Evolutionary conservation across 345 rosid species (phyloP), one percentile per base, ranked within the genome.

Genomic region (Linum usitatissimum): DNA sequence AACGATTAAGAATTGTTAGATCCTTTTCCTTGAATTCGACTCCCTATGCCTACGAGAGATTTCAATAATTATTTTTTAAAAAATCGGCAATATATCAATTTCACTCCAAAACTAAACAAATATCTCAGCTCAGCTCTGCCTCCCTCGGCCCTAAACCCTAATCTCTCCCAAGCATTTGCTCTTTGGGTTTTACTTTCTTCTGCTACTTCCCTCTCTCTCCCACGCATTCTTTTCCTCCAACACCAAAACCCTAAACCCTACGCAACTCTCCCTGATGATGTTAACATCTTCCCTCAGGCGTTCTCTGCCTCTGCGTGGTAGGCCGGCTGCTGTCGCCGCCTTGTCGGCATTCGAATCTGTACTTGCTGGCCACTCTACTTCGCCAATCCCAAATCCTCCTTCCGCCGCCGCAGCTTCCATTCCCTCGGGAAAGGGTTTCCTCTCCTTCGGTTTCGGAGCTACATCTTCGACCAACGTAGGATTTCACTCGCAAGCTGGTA

Each of bases 401-500:
- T 10, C 51, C 51, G 15, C 51, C 51, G 51, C 15, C 51, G 17
- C 51, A 15, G 51, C 51, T 13, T 45, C 51, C 15, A 10, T 45
- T 45, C 51, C 51, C 4, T 10, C 51, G 15, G 51, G 51, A 45
- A 45, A 9, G 51, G 51, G 51, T 45, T 15, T 45, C 17, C 51
- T 45, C 51, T 45, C 51, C 15, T 45, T 45, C 15, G 51, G 51
- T 3, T 45, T 45, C 17, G 51, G 51, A 45, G 51, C 4, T 40
- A 6, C 13, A 40, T 40, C 48, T 40, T 40, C 51, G 51, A 3
- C 17, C 7, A 45, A 13, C 51, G 1, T 15, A 10, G 67, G 59
- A 40, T 80, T 91, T 66, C 94, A 85, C 59, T 76, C 65, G 55
- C 76, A 72, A 63, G 68, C 96, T 21, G 71, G 73, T 17, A 83